Percentiles rank a stretch among this genome's conserved stretches.
Evolutionary conservation across 371 early-diverging fungal genomes (phyloP).

Genomic region (Sporodiniella umbellata): DNA sequence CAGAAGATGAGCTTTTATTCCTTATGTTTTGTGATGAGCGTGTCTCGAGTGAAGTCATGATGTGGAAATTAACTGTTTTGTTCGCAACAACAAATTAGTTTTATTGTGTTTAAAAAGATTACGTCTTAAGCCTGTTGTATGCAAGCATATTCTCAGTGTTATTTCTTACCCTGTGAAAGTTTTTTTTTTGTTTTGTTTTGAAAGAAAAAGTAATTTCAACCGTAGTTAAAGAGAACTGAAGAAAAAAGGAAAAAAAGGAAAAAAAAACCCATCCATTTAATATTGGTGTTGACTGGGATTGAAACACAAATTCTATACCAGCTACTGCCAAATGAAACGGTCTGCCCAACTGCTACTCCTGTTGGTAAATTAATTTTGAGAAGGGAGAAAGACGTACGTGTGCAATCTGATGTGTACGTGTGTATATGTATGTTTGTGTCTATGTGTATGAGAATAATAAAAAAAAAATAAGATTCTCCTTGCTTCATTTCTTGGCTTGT

Average conservation of each 20-base stretch:
- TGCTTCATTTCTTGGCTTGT: too few relatives aligned
- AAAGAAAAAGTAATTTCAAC: slow-evolving; percentile 5
- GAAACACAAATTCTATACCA: background rate
- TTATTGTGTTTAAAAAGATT: too few relatives aligned
- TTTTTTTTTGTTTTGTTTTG: background rate
- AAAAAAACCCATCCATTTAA: background rate
- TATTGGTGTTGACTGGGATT: background rate
- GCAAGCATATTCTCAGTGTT: too few relatives aligned
- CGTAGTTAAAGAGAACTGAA: slow-evolving; percentile 6
- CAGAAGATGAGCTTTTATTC: slow-evolving; percentile 21
- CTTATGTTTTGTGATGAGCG: slow-evolving; percentile 27
- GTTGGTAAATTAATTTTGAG: background rate
- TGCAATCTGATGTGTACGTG: too few relatives aligned
- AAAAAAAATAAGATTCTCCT: too few relatives aligned
- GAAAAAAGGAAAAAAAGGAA: slow-evolving; percentile 3
- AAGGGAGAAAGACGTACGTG: too few relatives aligned
- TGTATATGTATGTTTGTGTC: too few relatives aligned
- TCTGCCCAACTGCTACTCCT: background rate
- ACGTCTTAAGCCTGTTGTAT: too few relatives aligned
- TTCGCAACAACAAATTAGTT: too few relatives aligned
- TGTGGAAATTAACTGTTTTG: slow-evolving; percentile 4
- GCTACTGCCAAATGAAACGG: slow-evolving; percentile 11
- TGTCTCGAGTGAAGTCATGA: slow-evolving; percentile 34
- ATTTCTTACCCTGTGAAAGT: background rate
- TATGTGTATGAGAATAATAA: too few relatives aligned